Percentiles rank a stretch among this genome's conserved stretches.
These are phyloP conservation scores for Phytophthora capsici DNA, from an alignment of 352 stramenopile species.

Conservation along the genomic window DNA sequence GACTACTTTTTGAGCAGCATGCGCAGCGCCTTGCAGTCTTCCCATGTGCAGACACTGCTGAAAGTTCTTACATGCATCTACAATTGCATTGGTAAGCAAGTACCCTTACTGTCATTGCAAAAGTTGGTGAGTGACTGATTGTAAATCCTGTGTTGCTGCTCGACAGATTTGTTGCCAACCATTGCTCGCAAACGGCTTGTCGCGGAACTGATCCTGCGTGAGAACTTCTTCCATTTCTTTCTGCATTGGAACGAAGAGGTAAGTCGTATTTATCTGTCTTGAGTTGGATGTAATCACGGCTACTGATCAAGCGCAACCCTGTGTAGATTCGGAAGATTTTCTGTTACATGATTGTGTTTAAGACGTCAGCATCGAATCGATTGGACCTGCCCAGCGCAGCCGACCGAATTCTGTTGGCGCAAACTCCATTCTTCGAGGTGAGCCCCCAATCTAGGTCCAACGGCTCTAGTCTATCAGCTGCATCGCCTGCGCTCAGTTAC, in stretches of 20 bases:
- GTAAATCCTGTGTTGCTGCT: neutral
- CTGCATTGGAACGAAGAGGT: conserved; percentile 92
- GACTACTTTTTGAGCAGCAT: conserved; percentile 77
- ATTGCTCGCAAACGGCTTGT: conserved; percentile 70
- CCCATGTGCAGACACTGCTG: conserved; percentile 84
- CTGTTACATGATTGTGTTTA: conserved; percentile 86
- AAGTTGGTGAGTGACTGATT: neutral
- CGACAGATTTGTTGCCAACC: conserved; percentile 71
- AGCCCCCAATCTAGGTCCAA: conserved; percentile 21
- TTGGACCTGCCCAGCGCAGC: conserved; percentile 75
- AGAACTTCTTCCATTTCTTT: conserved; percentile 90
- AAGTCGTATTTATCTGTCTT: neutral
- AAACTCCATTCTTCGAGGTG: conserved; percentile 76
- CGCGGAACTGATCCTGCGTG: conserved; percentile 74
- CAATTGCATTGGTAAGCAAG: conserved; percentile 71
- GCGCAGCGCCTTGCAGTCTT: conserved; percentile 73
- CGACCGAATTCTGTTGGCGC: conserved; percentile 76
- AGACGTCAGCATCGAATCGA: conserved; percentile 76
- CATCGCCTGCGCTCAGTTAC: conserved; percentile 54
- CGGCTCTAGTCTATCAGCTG: conserved; percentile 28
- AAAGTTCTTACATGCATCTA: conserved; percentile 90
- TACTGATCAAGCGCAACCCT: neutral
- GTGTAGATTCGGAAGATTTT: conserved; percentile 86
- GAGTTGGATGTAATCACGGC: too few species aligned
- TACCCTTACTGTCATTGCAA: neutral